Percentiles rank a stretch among this genome's conserved stretches.
phyloP scores from a whole-genome alignment of 164 flowering plant species.

The Magnolia officinalis region DNA sequence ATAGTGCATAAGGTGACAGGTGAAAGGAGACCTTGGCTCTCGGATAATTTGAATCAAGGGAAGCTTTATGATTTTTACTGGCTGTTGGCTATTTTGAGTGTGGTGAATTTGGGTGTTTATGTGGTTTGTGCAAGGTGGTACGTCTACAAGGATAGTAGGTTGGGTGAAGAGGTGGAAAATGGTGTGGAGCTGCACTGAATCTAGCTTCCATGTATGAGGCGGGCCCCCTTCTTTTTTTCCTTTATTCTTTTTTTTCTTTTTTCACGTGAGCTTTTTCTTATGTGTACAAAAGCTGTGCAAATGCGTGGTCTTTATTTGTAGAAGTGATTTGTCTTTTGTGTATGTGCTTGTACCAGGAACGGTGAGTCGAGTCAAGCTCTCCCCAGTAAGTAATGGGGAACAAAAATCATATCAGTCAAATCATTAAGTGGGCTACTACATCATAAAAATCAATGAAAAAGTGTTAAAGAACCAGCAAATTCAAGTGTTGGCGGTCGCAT shows the following conservation, averaged over 20 bases:
- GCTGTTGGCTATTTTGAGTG: conserved; percentile 58
- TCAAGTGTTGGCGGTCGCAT: too few species aligned
- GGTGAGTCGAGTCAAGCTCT: too few species aligned
- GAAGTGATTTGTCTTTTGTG: too few species aligned
- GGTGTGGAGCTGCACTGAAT: conserved; percentile 44
- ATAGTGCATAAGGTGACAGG: conserved; percentile 56
- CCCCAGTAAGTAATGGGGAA: too few species aligned
- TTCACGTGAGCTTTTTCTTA: neutral
- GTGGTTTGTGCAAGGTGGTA: conserved; percentile 55
- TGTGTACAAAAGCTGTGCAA: neutral
- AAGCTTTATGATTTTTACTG: conserved; percentile 73
- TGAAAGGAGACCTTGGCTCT: conserved; percentile 49
- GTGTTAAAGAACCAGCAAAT: too few species aligned
- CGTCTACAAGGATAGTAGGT: conserved; percentile 60
- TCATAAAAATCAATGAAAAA: too few species aligned
- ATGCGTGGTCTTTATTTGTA: neutral
- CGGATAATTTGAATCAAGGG: conserved; percentile 69
- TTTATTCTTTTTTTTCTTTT: neutral
- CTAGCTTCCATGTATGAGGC: conserved; percentile 24
- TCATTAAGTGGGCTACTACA: too few species aligned
- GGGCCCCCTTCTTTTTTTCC: neutral
- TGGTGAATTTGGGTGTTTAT: conserved; percentile 43
- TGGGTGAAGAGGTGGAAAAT: conserved; percentile 33
- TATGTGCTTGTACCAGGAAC: too few species aligned
- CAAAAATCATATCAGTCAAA: too few species aligned